Conservation (phyloP, 2,329 filamentous ascomycete species). For the Ceratocystis eucalypticola region DNA sequence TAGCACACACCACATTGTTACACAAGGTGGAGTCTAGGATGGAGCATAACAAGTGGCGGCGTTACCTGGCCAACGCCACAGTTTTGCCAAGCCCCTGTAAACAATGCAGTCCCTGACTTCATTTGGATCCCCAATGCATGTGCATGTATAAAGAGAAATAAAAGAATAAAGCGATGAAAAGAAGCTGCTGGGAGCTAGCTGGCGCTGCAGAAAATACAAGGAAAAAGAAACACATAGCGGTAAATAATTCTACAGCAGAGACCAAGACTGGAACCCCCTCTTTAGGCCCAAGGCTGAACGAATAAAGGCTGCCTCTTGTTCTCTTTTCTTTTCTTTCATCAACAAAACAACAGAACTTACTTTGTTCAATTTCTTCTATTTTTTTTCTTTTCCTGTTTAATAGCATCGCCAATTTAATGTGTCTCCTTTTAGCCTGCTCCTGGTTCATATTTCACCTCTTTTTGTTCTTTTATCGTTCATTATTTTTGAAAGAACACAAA, state of each 20-base stretch:
- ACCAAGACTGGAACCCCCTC: no score
- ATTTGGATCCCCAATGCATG: neutral
- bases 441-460: neutral
- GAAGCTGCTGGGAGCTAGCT: neutral
- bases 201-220: neutral
- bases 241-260: neutral
- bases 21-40: neutral
- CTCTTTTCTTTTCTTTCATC: neutral
- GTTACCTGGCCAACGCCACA: conserved; percentile 14
- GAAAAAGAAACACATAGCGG: neutral
- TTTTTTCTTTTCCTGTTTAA: conserved; percentile 2
- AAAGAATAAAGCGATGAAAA: neutral
- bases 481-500: neutral
- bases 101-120: neutral
- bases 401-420: conserved; percentile 6
- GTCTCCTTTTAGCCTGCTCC: neutral
- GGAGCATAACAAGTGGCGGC: conserved; percentile 1
- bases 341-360: neutral
- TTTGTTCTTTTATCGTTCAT: neutral
- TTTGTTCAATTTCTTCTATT: neutral
- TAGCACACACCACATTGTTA: neutral
- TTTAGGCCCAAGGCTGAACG: neutral
- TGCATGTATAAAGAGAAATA: neutral
- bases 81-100: neutral
- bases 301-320: neutral